Percentiles rank a stretch among this genome's conserved stretches.
Evolutionary conservation across 176 grass and related monocot species (phyloP).

Genomic region (Phoenix roebelenii): DNA sequence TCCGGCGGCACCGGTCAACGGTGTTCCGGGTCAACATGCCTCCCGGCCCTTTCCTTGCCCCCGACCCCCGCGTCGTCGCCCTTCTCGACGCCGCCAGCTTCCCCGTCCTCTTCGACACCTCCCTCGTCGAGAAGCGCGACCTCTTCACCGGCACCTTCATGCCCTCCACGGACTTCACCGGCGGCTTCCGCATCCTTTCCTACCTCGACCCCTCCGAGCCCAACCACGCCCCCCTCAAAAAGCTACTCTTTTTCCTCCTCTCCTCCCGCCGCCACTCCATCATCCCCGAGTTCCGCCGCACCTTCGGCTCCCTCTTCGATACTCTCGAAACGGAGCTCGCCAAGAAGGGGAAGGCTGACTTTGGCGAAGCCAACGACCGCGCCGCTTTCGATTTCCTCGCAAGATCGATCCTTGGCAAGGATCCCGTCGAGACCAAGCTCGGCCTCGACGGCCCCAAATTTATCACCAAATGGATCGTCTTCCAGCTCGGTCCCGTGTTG

Average conservation of each 20-base stretch:
- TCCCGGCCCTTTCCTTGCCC: constrained; percentile 8
- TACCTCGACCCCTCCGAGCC: constrained; percentile 15
- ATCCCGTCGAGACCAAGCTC: not conserved
- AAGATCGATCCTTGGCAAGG: not conserved
- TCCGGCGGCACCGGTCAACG: not conserved
- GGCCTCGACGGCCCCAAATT: not conserved
- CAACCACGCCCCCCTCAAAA: constrained; percentile 8
- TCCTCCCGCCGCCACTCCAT: not conserved
- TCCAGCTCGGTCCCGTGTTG: constrained; percentile 1
- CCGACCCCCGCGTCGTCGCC: constrained; percentile 13
- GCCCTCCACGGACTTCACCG: constrained; percentile 7
- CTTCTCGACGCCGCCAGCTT: constrained; percentile 16
- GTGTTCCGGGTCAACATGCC: constrained; percentile 17
- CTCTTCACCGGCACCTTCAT: constrained; percentile 13
- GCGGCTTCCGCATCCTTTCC: constrained; percentile 7
- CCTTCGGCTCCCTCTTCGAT: constrained; percentile 5
- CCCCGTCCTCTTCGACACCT: constrained; percentile 9
- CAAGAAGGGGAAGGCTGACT: not conserved
- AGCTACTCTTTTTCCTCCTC: constrained; percentile 12
- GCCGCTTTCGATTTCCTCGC: constrained; percentile 9
- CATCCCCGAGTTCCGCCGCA: constrained; percentile 9
- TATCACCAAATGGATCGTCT: constrained; percentile 10
- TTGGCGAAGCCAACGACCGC: not conserved
- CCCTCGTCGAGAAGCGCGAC: constrained; percentile 13
- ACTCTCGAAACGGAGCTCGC: not conserved